Evolutionary conservation across 2,329 filamentous ascomycete genomes (phyloP), one percentile per base, ranked within the genome.

Genomic region (Lasiodiplodia citricola): DNA sequence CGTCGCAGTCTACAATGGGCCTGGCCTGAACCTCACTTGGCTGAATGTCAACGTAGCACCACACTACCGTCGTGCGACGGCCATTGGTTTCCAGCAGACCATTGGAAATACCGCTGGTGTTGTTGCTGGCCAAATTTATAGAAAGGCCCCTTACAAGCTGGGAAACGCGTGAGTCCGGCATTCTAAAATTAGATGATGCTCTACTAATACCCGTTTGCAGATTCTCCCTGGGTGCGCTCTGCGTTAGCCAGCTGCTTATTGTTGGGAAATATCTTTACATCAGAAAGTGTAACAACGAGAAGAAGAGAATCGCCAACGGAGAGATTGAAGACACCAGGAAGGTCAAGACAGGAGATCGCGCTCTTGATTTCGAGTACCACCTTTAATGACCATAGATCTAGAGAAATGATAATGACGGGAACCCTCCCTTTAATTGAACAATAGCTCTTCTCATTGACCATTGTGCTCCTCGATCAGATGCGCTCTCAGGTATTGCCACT

Each of bases 21-120:
- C 83, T 0, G 86, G 86, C 0, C 74, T 82, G 41, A 84, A 80
- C 67, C 69, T 81, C 1, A 83, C 81, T 44, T 86, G 84, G 84
- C 72, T 85, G 4, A 83, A 83, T 23, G 83, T 83, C 54, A 86
- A 85, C 41, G 76, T 82, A 1, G 81, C 83, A 5, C 81, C 80
- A 1, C 83, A 86, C 54, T 84, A 84, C 73, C 80, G 83, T 31
- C 80, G 84, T 18, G 83, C 84, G 0, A 79, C 84, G 0, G 83
- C 80, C 3, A 80, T 86, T 13, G 83, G 83, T 1, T 73, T 83
- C 35, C 80, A 84, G 11, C 81, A 83, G 63, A 84, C 83, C 0
- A 78, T 86, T 0, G 84, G 80, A 1, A 86, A 86, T 38, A 81
- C 79, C 1, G 83, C 83, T 0, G 84, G 84, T 13, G 81, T 86